phyloP scores from a whole-genome alignment of 306 rosid genomes.

The Rubus parviflorus region DNA sequence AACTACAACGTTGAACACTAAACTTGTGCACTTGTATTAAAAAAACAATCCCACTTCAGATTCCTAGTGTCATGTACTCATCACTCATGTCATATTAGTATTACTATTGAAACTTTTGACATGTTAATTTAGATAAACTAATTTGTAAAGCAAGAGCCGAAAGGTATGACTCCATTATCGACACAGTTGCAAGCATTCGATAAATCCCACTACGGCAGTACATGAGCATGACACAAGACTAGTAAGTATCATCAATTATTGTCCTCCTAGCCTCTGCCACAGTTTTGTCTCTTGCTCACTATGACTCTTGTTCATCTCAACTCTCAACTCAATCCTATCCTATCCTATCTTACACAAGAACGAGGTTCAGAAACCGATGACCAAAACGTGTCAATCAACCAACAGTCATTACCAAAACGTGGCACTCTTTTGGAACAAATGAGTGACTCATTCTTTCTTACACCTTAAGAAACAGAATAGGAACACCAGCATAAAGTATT shows the following conservation, averaged over 20 bases:
- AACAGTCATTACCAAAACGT: background rate
- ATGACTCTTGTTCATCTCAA: background rate
- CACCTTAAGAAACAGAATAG: background rate
- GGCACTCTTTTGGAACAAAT: background rate
- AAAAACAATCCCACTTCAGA: background rate
- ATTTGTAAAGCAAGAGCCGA: background rate
- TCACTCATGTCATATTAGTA: background rate
- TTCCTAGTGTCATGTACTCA: background rate
- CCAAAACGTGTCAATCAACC: background rate
- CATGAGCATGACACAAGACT: background rate
- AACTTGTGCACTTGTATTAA: background rate
- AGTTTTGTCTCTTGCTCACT: background rate
- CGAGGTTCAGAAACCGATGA: background rate
- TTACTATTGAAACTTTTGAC: background rate
- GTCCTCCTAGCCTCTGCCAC: background rate
- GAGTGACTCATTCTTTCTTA: background rate
- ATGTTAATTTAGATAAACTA: background rate
- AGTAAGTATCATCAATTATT: background rate
- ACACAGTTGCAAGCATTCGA: background rate
- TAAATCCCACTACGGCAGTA: constrained; percentile 6
- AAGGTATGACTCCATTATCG: background rate
- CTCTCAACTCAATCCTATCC: background rate
- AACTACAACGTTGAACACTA: no score
- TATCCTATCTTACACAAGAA: background rate
- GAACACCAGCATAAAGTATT: no score